Evolutionary conservation across 1,284 basidiomycete genomes (phyloP).

Genomic region (Sporisorium sorghi): DNA sequence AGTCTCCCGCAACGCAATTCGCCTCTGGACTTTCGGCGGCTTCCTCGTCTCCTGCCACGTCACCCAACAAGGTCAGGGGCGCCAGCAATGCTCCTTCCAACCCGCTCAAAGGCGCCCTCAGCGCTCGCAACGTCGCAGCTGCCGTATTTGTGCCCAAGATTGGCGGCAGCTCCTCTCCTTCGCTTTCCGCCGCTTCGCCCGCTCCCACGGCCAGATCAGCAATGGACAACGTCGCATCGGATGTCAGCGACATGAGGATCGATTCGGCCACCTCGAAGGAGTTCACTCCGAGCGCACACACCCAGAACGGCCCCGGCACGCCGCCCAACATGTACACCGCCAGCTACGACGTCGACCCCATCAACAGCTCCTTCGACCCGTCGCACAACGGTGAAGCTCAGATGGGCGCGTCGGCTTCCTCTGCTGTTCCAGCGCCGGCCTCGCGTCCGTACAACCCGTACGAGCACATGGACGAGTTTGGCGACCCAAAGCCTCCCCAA

Average conservation of each 20-base stretch:
- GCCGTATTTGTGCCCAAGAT: conserved; percentile 63
- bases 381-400: conserved; percentile 23
- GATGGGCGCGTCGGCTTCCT: conserved; percentile 24
- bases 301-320: conserved; percentile 24
- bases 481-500: conserved; percentile 43
- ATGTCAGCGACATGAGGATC: conserved; percentile 34
- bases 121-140: conserved; percentile 56
- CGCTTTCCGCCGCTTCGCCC: conserved; percentile 24
- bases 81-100: conserved; percentile 27
- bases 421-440: conserved; percentile 10
- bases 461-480: conserved; percentile 62
- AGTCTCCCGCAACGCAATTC: conserved; percentile 25
- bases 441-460: conserved; percentile 57
- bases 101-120: conserved; percentile 51
- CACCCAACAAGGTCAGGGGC: conserved; percentile 30
- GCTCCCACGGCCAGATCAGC: conserved; percentile 14
- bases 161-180: conserved; percentile 38
- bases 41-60: conserved; percentile 22
- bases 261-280: conserved; percentile 23
- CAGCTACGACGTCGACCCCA: conserved; percentile 29
- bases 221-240: conserved; percentile 24
- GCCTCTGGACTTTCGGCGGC: conserved; percentile 26
- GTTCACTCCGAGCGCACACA: conserved; percentile 21
- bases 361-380: conserved; percentile 37
- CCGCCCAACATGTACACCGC: conserved; percentile 32